Conservation (phyloP, 805 yeast genomes). For the Ogataea pignaliae region DNA sequence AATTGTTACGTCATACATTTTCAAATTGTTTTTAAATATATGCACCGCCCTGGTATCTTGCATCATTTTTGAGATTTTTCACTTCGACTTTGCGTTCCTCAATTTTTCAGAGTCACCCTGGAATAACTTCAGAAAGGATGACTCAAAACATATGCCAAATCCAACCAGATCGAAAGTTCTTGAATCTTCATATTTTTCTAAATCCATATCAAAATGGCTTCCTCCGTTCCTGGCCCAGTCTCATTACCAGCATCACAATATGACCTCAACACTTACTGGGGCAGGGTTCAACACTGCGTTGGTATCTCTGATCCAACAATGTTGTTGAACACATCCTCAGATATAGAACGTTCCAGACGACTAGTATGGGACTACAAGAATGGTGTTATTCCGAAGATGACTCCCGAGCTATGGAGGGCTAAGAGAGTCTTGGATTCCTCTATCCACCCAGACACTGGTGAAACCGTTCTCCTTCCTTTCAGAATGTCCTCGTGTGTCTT, state of each 20-base stretch:
- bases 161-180: too few relatives aligned
- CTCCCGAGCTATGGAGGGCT: conserved; percentile 84
- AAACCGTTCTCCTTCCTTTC: conserved; percentile 87
- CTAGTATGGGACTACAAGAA: conserved; percentile 68
- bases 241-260: conserved; percentile 75
- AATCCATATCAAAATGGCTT: conserved; percentile 55
- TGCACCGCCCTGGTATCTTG: neutral
- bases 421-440: conserved; percentile 86
- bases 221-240: conserved; percentile 79
- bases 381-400: conserved; percentile 60
- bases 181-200: neutral
- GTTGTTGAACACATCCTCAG: conserved; percentile 66
- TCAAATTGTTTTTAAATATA: too few relatives aligned
- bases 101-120: too few relatives aligned
- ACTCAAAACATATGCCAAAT: too few relatives aligned
- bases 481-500: conserved; percentile 96
- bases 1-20: too few relatives aligned
- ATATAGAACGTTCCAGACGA: conserved; percentile 60
- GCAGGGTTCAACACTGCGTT: conserved; percentile 92
- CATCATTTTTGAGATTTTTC: too few relatives aligned
- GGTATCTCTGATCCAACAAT: conserved; percentile 90
- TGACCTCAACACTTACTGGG: conserved; percentile 82
- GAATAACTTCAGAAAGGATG: too few relatives aligned
- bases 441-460: conserved; percentile 95
- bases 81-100: too few relatives aligned